phyloP scores from a whole-genome alignment of 1,284 basidiomycete genomes.

The Sanghuangporus baumii region DNA sequence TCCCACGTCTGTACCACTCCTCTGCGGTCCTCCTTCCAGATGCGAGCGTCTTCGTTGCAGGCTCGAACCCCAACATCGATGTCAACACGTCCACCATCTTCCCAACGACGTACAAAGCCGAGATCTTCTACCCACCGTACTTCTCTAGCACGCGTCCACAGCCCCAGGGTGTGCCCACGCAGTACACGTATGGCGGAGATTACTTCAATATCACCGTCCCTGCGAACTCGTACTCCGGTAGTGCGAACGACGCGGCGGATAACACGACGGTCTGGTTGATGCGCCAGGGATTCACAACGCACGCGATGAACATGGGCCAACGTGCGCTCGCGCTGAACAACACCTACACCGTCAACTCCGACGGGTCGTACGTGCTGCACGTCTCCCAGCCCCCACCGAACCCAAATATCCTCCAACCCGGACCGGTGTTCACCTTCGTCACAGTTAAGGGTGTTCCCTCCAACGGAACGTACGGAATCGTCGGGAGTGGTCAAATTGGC shows the following conservation, averaged over 20 bases:
- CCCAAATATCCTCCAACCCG: slow-evolving; percentile 79
- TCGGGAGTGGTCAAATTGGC: slow-evolving; percentile 77
- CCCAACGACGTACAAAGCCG: slow-evolving; percentile 83
- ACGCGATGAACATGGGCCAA: slow-evolving; percentile 94
- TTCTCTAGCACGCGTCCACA: slow-evolving; percentile 74
- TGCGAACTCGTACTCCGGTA: slow-evolving; percentile 57
- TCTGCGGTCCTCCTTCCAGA: slow-evolving; percentile 87
- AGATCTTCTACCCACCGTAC: slow-evolving; percentile 84
- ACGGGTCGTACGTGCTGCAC: slow-evolving; percentile 52
- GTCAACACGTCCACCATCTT: slow-evolving; percentile 64
- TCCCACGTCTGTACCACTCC: slow-evolving; percentile 84
- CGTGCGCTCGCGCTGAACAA: slow-evolving; percentile 72
- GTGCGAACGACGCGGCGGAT: slow-evolving; percentile 63
- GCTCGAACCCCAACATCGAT: slow-evolving; percentile 92
- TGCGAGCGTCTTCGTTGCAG: slow-evolving; percentile 81
- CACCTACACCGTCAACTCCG: slow-evolving; percentile 74
- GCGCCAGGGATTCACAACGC: slow-evolving; percentile 89
- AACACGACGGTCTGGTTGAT: slow-evolving; percentile 79
- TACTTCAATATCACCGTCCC: slow-evolving; percentile 63
- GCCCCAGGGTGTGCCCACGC: slow-evolving; percentile 67
- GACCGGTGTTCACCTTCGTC: slow-evolving; percentile 79
- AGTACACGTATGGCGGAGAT: slow-evolving; percentile 80
- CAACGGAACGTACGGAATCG: slow-evolving; percentile 66
- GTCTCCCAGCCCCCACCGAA: slow-evolving; percentile 53
- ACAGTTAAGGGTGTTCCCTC: slow-evolving; percentile 80